Percentiles rank a stretch among this genome's conserved stretches.
These are phyloP conservation scores for Lachnellula occidentalis DNA, from an alignment of 2,329 filamentous ascomycete species.

Conservation along the genomic window DNA sequence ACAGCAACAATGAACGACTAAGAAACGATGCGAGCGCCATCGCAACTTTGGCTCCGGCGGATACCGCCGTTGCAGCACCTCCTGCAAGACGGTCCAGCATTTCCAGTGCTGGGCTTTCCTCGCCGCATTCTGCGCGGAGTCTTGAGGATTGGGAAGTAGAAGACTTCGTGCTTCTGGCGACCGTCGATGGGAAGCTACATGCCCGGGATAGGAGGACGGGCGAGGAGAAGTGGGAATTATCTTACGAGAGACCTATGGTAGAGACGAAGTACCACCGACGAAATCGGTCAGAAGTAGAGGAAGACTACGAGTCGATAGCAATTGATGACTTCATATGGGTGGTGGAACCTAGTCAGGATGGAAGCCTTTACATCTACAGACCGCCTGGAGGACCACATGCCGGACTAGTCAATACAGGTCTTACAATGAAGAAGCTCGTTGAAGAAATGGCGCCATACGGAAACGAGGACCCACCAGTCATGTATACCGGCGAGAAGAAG, in stretches of 20 bases:
- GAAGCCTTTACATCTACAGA: constrained; percentile 79
- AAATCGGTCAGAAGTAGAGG: constrained; percentile 56
- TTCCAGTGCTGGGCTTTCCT: constrained; percentile 59
- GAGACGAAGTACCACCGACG: constrained; percentile 77
- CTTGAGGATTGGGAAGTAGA: constrained; percentile 99
- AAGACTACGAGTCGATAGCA: constrained; percentile 50
- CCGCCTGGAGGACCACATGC: constrained; percentile 52
- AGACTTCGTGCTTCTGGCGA: constrained; percentile 99
- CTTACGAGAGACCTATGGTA: constrained; percentile 81
- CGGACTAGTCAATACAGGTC: constrained; percentile 59
- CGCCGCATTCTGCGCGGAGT: constrained; percentile 90
- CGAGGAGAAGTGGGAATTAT: constrained; percentile 76
- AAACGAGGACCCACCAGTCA: constrained; percentile 67
- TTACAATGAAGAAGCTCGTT: constrained; percentile 82
- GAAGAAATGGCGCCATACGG: constrained; percentile 75
- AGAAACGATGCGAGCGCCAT: constrained; percentile 85
- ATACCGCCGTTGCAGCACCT: constrained; percentile 95
- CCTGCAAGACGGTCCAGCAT: constrained; percentile 59
- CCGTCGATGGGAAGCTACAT: constrained; percentile 95
- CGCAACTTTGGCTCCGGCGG: constrained; percentile 94
- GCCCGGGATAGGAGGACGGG: constrained; percentile 86
- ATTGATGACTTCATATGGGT: constrained; percentile 92
- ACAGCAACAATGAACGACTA: constrained; percentile 26
- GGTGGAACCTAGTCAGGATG: constrained; percentile 84
- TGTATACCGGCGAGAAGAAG: constrained; percentile 89